Percentiles rank a stretch among this genome's conserved stretches.
Conservation (phyloP, 2,329 filamentous ascomycete genomes). For the Diplodia intermedia region DNA sequence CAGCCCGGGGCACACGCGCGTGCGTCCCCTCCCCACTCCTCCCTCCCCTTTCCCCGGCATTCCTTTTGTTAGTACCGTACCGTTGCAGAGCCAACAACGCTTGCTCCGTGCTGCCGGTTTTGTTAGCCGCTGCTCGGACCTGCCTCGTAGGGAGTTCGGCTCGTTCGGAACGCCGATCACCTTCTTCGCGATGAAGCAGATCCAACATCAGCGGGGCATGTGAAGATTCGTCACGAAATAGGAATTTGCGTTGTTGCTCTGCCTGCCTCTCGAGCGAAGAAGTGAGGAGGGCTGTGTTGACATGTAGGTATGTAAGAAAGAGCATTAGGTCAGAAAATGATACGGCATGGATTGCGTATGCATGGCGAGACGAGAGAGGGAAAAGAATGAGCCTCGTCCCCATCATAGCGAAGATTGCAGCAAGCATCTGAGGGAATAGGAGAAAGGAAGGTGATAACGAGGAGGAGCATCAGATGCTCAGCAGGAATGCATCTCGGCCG, state of each 20-base stretch:
- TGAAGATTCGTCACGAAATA: neutral
- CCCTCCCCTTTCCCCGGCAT: neutral
- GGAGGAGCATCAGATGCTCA: neutral
- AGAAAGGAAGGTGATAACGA: neutral
- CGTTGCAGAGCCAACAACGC: neutral
- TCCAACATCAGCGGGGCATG: neutral
- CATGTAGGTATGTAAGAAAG: neutral
- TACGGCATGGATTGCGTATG: neutral
- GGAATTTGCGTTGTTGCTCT: neutral
- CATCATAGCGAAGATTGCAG: neutral
- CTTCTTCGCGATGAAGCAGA: neutral
- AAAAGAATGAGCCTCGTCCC: neutral
- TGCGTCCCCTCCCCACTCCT: neutral
- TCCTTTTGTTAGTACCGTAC: neutral
- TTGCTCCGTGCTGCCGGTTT: neutral
- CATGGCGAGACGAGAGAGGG: neutral
- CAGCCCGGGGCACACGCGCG: neutral
- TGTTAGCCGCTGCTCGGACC: neutral
- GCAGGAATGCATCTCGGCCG: neutral
- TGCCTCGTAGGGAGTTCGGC: constrained; percentile 2
- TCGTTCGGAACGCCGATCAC: neutral
- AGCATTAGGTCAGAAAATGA: neutral
- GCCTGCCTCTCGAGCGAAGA: neutral
- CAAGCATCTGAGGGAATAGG: neutral
- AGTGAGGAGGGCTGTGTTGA: neutral